These are phyloP conservation scores for Ilyonectria robusta DNA, from an alignment of 2,329 filamentous ascomycete genomes.

Conservation along the genomic window DNA sequence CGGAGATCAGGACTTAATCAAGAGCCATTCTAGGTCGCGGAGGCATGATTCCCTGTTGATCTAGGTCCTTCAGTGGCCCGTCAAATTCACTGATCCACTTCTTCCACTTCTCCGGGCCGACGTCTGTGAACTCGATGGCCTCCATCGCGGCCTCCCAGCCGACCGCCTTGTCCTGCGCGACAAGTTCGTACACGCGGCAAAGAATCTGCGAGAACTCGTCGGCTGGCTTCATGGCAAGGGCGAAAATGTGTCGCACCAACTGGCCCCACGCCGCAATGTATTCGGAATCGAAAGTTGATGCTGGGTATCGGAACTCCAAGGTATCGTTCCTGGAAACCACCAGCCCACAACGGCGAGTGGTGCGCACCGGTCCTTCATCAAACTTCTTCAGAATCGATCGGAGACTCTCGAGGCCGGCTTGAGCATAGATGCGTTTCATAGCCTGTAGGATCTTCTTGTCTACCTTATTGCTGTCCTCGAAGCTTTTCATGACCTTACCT, in stretches of 20 bases:
- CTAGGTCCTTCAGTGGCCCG: conserved; percentile 35
- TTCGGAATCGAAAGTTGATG: conserved; percentile 44
- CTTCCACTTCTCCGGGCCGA: conserved; percentile 30
- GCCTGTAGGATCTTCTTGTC: conserved; percentile 22
- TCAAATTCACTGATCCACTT: conserved; percentile 34
- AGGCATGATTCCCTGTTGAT: conserved; percentile 40
- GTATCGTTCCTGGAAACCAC: conserved; percentile 42
- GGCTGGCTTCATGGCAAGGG: conserved; percentile 35
- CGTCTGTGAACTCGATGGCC: conserved; percentile 33
- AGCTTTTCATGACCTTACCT: conserved; percentile 3
- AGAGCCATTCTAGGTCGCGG: background rate
- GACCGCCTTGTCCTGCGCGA: conserved; percentile 35
- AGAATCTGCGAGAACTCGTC: conserved; percentile 36
- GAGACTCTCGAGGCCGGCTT: conserved; percentile 25
- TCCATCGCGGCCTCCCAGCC: conserved; percentile 40
- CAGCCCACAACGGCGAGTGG: conserved; percentile 43
- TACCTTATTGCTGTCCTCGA: conserved; percentile 30
- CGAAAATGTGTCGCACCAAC: conserved; percentile 43
- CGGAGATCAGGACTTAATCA: too few relatives aligned
- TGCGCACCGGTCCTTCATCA: conserved; percentile 40
- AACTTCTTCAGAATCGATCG: conserved; percentile 40
- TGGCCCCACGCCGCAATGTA: conserved; percentile 46
- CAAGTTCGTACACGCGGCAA: conserved; percentile 42
- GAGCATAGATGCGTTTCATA: conserved; percentile 40
- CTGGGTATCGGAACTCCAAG: conserved; percentile 49